Percentiles rank a stretch among this genome's conserved stretches.
phyloP scores from a whole-genome alignment of 2,329 filamentous ascomycete species.

The Microcyclosporella mali region DNA sequence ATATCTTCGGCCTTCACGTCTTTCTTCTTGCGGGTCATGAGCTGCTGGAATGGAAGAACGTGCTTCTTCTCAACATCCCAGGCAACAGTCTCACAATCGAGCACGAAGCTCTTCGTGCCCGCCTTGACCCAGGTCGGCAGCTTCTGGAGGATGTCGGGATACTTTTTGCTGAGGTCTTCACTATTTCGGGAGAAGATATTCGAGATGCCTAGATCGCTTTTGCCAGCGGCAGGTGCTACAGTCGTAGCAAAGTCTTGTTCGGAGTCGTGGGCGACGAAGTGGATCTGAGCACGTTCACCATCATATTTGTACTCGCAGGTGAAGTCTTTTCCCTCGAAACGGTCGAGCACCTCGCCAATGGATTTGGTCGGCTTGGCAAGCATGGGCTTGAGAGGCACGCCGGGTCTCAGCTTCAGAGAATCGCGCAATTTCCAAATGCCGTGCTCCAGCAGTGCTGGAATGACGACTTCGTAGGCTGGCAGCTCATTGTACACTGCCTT shows the following conservation, averaged over 20 bases:
- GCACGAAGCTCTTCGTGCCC: constrained; percentile 86
- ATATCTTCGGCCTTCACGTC: constrained; percentile 94
- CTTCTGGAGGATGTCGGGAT: constrained; percentile 88
- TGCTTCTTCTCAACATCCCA: constrained; percentile 96
- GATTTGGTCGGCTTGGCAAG: constrained; percentile 97
- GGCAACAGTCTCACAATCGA: constrained; percentile 97
- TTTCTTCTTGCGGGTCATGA: constrained; percentile 97
- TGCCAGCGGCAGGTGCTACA: constrained; percentile 53
- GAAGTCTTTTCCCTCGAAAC: constrained; percentile 90
- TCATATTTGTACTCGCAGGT: constrained; percentile 99
- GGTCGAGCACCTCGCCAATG: constrained; percentile 93
- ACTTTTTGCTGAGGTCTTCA: constrained; percentile 94
- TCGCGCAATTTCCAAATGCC: constrained; percentile 78
- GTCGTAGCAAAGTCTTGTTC: constrained; percentile 61
- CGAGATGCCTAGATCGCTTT: constrained; percentile 66
- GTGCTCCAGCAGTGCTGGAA: constrained; percentile 80
- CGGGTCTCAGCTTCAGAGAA: constrained; percentile 84
- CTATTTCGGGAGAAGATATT: constrained; percentile 97
- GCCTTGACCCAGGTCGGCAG: constrained; percentile 83
- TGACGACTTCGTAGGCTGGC: constrained; percentile 89
- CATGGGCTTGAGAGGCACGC: constrained; percentile 96
- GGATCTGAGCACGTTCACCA: constrained; percentile 95
- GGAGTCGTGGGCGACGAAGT: constrained; percentile 83
- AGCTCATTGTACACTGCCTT: constrained; percentile 86
- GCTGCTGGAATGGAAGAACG: constrained; percentile 90